Conservation (phyloP, 108 stramenopile species). For the Cyclotella sp. region DNA sequence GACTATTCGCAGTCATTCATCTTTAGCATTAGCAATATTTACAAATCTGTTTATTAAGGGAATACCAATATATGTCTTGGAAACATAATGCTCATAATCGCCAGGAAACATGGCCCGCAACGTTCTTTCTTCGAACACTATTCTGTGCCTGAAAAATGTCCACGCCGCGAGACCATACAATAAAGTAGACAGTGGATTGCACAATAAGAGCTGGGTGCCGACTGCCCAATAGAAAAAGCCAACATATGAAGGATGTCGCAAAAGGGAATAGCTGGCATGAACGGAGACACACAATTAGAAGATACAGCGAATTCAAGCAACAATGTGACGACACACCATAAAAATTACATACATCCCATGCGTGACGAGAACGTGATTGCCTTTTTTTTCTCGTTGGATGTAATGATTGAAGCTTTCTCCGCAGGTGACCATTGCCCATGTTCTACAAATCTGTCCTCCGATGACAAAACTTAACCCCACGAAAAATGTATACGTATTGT, state of each 20-base stretch:
- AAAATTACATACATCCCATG: conserved; percentile 71
- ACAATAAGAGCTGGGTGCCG: conserved; percentile 88
- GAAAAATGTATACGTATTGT: conserved; percentile 30
- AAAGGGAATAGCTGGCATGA: conserved; percentile 61
- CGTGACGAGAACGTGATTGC: conserved; percentile 90
- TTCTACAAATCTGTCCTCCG: conserved; percentile 79
- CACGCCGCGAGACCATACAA: conserved; percentile 77
- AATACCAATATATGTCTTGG: conserved; percentile 81
- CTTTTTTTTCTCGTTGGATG: conserved; percentile 85
- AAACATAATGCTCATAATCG: conserved; percentile 81
- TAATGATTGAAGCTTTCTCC: conserved; percentile 95
- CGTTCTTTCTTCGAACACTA: conserved; percentile 91
- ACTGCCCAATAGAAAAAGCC: conserved; percentile 97
- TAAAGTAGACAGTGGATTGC: conserved; percentile 74
- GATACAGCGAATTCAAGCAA: conserved; percentile 1
- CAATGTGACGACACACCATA: background rate
- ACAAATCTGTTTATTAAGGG: conserved; percentile 70
- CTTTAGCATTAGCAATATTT: background rate
- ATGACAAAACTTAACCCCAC: conserved; percentile 75
- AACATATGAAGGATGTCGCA: conserved; percentile 96
- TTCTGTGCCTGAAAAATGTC: conserved; percentile 89
- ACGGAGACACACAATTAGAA: background rate
- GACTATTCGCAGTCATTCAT: background rate
- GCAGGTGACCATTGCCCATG: conserved; percentile 91
- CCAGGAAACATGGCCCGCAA: conserved; percentile 73